Percentiles rank a stretch among this genome's conserved stretches.
These are phyloP conservation scores for Dothideomycetes sp. DNA, from an alignment of 2,329 filamentous ascomycete genomes.

Conservation along the genomic window DNA sequence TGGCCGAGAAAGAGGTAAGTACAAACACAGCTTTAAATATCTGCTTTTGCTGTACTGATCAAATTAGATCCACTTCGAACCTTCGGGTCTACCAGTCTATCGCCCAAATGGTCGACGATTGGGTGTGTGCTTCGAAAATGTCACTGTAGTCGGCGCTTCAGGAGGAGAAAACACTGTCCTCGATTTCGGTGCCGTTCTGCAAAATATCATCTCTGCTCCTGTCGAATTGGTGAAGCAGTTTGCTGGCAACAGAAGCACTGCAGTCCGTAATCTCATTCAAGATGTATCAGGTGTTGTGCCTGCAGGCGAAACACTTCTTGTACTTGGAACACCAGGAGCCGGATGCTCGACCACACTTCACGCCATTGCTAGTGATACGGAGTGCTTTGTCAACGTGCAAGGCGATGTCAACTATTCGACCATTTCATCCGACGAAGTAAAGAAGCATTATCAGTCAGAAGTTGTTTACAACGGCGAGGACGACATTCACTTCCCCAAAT, in stretches of 20 bases:
- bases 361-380: conserved; percentile 50
- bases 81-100: conserved; percentile 5
- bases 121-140: conserved; percentile 7
- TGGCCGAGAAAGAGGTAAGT: conserved; percentile 8
- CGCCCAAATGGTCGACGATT: conserved; percentile 7
- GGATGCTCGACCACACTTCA: conserved; percentile 57
- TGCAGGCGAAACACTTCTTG: conserved; percentile 9
- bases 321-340: conserved; percentile 17
- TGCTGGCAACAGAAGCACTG: conserved; percentile 3
- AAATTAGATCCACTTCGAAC: not conserved
- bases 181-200: conserved; percentile 7
- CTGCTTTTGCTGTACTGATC: no score
- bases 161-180: conserved; percentile 8
- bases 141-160: conserved; percentile 5
- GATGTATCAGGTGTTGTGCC: conserved; percentile 7
- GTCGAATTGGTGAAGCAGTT: conserved; percentile 3
- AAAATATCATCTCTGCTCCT: conserved; percentile 6
- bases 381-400: conserved; percentile 28
- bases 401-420: conserved; percentile 33
- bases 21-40: not conserved
- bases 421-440: conserved; percentile 57
- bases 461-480: conserved; percentile 36
- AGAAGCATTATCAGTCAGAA: conserved; percentile 56
- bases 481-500: conserved; percentile 44
- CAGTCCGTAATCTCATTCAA: conserved; percentile 7